Evolutionary conservation across 208 protist species (phyloP), one percentile per base, ranked within the genome.

Genomic region (Angomonas ambiguus): DNA sequence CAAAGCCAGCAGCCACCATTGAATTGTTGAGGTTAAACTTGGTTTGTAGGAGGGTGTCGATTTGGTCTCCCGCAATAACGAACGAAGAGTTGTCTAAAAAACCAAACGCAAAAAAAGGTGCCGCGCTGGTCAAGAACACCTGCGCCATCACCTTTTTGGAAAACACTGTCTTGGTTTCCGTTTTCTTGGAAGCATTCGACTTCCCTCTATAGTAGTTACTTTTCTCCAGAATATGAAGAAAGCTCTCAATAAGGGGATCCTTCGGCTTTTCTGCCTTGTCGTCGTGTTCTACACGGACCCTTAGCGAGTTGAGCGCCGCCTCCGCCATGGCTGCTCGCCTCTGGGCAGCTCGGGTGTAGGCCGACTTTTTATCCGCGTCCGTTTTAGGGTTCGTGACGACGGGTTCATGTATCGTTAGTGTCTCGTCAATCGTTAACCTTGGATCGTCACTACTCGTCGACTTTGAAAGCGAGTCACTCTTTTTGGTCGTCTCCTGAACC

Each of bases 41-140:
- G 32, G 67, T 65, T 31, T 81, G 76, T 5, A 82, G 79, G 34
- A 93, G 62, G 35, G 72, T 74, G 59, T 96, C 91, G 60, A 96
- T 89, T 0, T 77, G 76, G 48, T 92, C 88, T 6, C 91, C 88
- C 27, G 78, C 79, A 10, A 92, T 73, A 11, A 96, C 74, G 24
- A 96, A 69, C 10, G 86, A 89, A 51, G 66, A 65, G 65, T 96
- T 96, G 74, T 95, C 88, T 18, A 95, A 70, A 53, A 88, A 64
- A 24, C 91, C 91, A 64, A 96, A 96, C 0, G 86, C 91, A 28
- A 94, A 71, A 53, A 96, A 96, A 2, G 91, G 91, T 8, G 84
- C 65, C 2, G 76, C 78, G 41, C 83, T 74, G 27, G 72, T 72
- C 58, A 79, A 49, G 11, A 88, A 62, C 6, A 92, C 67, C 22